Base-by-base conservation (phyloP, 176 grass and related monocot species). In the Pontederia paniculata region DNA sequence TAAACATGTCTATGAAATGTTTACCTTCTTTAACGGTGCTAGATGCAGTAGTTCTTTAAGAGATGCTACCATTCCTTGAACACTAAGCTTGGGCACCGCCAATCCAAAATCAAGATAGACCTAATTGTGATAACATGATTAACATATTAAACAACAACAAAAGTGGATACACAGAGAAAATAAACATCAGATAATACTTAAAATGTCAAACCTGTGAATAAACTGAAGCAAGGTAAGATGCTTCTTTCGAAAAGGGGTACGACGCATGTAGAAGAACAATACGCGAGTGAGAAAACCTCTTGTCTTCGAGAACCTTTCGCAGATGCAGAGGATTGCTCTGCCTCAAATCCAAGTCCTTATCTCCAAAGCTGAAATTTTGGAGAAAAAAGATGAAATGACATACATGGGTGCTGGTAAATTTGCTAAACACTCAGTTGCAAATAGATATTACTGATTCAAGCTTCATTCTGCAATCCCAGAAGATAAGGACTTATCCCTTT, bases 91-190 rank as follows among this genome's bases (percentile, higher is more conserved):
- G 57, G 83, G 93, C 72, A 97, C 79, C 4, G 77, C 83, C 77
- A 98, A 77, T 47, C 93, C 83, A 88, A 98, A 91, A 90, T 98
- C 86, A 88, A 98, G 86, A 58, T 98, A 98, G 13, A 98, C 78
- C 93, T 98, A 70, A 66, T 74, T 69, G 43, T 9, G 10, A 11
- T 21, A 50, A 15, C 8, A 52, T 66, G n/a, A n/a, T n/a, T n/a
- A n/a, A n/a, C n/a, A 4, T 63, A 76, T 61, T 60, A 70, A 73
- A 23, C 42, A n/a, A 46, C 16, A 65, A 37, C 11, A 65, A 69
- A n/a, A n/a, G n/a, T 67, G 2, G 23, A 10, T 55, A 65, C 64
- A 14, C 19, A 63, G 42, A 50, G 46, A 17, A 45, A 17, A 21
- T 17, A 9, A 63, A 6, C 10, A 9, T 21, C 17, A 63, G 7